Base-by-base conservation (phyloP, 78 protist genomes). In the Mantamonas sphyraenae region DNA sequence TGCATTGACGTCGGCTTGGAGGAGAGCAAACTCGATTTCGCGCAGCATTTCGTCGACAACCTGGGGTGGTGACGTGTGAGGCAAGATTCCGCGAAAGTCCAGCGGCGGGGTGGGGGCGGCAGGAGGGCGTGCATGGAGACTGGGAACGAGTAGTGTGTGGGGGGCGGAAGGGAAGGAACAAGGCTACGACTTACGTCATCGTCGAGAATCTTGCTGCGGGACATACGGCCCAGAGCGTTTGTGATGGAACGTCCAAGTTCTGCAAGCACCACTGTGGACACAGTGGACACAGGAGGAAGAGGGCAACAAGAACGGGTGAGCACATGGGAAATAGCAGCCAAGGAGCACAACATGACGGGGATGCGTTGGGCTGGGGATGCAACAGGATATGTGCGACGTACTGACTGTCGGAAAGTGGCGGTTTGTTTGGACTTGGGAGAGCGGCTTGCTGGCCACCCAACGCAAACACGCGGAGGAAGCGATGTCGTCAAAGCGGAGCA, bases 201-300 rank as follows among this genome's bases (percentile, higher is more conserved):
- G 68, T 88, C 90, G 35, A 95, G 58, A 28, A 87, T 71, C 0
- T 79, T 74, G 30, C 79, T n/a, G 24, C 34, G 38, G 33, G 83
- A 34, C 80, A 95, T 72, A 38, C 45, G 37, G 38, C 77, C 61
- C 40, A 95, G 73, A 28, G 98, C 98, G 17, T 47, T 53, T 19
- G 85, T 64, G 53, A 95, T 66, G 70, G 68, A 50, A 63, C 60
- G 47, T 3, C 98, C 98, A 0, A 93, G 79, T 19, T 88, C 97
- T 10, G 86, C 84, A 26, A 93, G 77, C 26, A 93, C 95, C 98
- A 93, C n/a, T n/a, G n/a, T n/a, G n/a, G n/a, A n/a, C n/a, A n/a
- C n/a, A n/a, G n/a, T n/a, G n/a, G n/a, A n/a, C n/a, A n/a, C n/a
- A n/a, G n/a, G n/a, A n/a, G n/a, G n/a, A n/a, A n/a, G n/a, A n/a